Evolutionary conservation across 2,329 filamentous ascomycete species (phyloP), one percentile per base, ranked within the genome.

Genomic region (Phialocephala subalpina): DNA sequence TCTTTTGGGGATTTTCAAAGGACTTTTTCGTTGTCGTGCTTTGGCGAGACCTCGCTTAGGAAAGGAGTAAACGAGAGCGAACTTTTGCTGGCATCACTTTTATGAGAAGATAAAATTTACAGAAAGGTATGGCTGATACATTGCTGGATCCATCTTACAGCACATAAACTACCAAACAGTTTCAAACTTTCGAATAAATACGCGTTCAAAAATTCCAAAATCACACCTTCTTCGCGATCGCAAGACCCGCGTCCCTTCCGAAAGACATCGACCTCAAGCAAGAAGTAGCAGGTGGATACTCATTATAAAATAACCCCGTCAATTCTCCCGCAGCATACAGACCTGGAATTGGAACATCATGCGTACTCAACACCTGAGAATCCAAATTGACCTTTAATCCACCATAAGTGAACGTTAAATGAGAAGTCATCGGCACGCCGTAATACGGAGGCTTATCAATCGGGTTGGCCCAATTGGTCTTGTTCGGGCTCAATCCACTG

Each of bases 401-500:
- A 18, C 78, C 78, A 69, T 80, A 81, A 0, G 77, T 79, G 61
- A 75, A 75, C 0, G 71, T 74, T 20, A 76, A 59, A 42, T 76
- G 72, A 12, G 70, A 62, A 53, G 70, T 73, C 58, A 75, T 63
- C 5, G 71, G 69, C 58, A 72, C 80, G n/a, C 77, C 79, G 62
- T 78, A 80, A 66, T 77, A 80, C 0, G 78, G 79, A 1, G 75
- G 68, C 49, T 74, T 77, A 20, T 69, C 70, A 58, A 80, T 80
- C 20, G 76, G 77, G 40, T 76, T 76, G n/a, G 79, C 79, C 79
- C 79, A 81, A 40, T 80, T 81, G 0, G 75, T 78, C 70, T 80
- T 79, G 61, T 79, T 77, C 1, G 77, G 76, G 25, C 68, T 73
- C 4, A 81, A 70, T 3, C 78, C 79, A 2, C 67, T 76, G 0